Percentiles rank a stretch among this genome's conserved stretches.
These are phyloP conservation scores for Pseudohalonectria lignicola DNA, from an alignment of 2,329 filamentous ascomycete genomes.

Conservation along the genomic window DNA sequence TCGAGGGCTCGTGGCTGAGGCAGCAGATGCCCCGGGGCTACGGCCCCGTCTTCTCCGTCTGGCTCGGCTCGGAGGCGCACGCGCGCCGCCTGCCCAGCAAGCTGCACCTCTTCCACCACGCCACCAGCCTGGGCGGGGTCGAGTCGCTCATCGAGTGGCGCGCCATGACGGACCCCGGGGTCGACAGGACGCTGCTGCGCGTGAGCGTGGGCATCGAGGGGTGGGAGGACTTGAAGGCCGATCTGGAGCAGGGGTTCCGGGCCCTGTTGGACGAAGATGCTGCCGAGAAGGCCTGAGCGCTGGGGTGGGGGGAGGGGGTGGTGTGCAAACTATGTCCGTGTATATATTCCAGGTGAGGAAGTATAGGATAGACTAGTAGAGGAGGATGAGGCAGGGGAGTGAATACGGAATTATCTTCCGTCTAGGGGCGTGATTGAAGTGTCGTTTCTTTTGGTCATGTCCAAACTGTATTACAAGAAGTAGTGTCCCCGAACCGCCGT, in stretches of 20 bases:
- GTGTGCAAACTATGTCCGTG: too few species aligned
- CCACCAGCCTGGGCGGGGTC: constrained; percentile 85
- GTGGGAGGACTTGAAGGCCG: constrained; percentile 71
- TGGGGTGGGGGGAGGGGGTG: neutral
- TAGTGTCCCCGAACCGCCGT: too few species aligned
- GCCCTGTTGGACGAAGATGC: constrained; percentile 29
- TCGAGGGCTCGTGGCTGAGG: constrained; percentile 58
- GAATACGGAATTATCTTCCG: too few species aligned
- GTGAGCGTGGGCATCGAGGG: constrained; percentile 82
- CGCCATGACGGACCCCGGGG: constrained; percentile 67
- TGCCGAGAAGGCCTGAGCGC: constrained; percentile 4
- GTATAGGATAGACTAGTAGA: neutral
- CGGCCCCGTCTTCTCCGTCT: constrained; percentile 77
- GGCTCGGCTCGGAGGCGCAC: constrained; percentile 44
- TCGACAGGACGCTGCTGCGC: constrained; percentile 64
- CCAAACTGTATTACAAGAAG: too few species aligned
- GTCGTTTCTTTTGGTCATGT: too few species aligned
- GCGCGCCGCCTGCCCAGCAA: constrained; percentile 68
- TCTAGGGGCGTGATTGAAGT: too few species aligned
- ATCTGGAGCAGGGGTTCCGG: constrained; percentile 58
- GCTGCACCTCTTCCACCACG: constrained; percentile 80
- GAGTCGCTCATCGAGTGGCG: constrained; percentile 97
- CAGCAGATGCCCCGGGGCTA: constrained; percentile 88
- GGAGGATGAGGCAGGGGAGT: neutral
- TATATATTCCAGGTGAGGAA: too few species aligned